Evolutionary conservation across 805 yeast species (phyloP), one percentile per base, ranked within the genome.

Genomic region (Alloascoidea hylecoeti): DNA sequence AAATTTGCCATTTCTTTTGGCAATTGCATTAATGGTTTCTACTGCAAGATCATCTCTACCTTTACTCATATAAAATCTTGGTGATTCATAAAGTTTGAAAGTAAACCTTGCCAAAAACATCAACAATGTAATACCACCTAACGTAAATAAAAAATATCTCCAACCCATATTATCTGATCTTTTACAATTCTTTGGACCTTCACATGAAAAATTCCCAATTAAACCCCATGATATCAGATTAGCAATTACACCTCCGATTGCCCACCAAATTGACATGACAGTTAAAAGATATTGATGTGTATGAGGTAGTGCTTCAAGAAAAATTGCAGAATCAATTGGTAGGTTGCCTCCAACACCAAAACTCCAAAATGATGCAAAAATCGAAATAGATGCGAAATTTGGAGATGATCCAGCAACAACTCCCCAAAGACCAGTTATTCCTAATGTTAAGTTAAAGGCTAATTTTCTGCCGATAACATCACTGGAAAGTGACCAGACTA

Each of bases 181-280:
- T 18, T 61, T 61, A 52, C 78, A 72, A 35, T 56, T 35, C 16
- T 52, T 63, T 3, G 50, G 41, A 55, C 62, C 49, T 12, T 52
- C 47, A 49, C 78, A 71, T 1, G 69, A 62, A 45, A 60, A 53
- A 38, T 63, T 60, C 17, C 75, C 65, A 23, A 72, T 52, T 38
- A 67, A 66, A 1, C 71, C 77, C 72, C 75, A 72, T 1, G 74
- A 63, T 30, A 70, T 47, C 34, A 70, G 47, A 34, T 58, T 56
- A 4, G 72, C 67, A 33, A 71, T 58, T 3, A 74, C 63, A 46
- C 70, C 76, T 38, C 77, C 78, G 35, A 72, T 58, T 39, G 75
- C 71, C 78, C 78, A 72, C 63, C 60, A 73, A 35, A 62, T 53
- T 16, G 74, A 69, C 55, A 71, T 61, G 13, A 66, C 52, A 2